Base-by-base conservation (phyloP, 2,329 filamentous ascomycete species). In the Exophiala xenobiotica region DNA sequence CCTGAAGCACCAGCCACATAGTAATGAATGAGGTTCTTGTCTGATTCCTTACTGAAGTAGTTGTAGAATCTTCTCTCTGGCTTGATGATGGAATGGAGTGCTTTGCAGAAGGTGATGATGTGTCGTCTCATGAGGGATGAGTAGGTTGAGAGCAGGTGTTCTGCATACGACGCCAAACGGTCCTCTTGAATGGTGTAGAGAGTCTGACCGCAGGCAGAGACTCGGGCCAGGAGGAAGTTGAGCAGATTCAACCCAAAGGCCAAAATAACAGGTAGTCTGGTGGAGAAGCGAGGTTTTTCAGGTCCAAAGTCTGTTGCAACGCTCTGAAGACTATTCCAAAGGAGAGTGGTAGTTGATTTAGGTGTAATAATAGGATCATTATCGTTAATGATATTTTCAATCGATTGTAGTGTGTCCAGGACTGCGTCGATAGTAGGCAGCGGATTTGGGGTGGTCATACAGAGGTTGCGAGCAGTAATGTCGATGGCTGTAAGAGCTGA, bases 11-110 rank as follows among this genome's bases (percentile, higher is more conserved):
- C 46, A 12, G 46, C 51, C 23, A 59, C 46, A 46, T 58, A 61
- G 42, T 61, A 61, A 27, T 59, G 49, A 20, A 61, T 48, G 24
- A 61, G 44, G 41, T 61, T 61, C 27, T 52, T 52, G 47, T 61
- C 51, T 14, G 49, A 51, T 31, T 59, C 59, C 24, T 58, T 50
- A 16, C 51, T 51, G 45, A 59, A 59, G 42, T 56, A 54, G 18
- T 49, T 49, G 38, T 56, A 56, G 49, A 61, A 60, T 38, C 55
- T 46, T 19, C 48, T 46, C 43, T 60, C 57, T 1, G 57, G 52
- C 26, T 56, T 57, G 47, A 61, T 56, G 38, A 58, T 38, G n/a
- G 31, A 45, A 35, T 58, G 52, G 31, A 61, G 55, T 18, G 49
- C 50, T 12, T 41, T 50, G 41, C 49, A 57, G 35, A 54, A 61